phyloP scores from a whole-genome alignment of 1,139 yeast species.

The Pichia sp. region DNA sequence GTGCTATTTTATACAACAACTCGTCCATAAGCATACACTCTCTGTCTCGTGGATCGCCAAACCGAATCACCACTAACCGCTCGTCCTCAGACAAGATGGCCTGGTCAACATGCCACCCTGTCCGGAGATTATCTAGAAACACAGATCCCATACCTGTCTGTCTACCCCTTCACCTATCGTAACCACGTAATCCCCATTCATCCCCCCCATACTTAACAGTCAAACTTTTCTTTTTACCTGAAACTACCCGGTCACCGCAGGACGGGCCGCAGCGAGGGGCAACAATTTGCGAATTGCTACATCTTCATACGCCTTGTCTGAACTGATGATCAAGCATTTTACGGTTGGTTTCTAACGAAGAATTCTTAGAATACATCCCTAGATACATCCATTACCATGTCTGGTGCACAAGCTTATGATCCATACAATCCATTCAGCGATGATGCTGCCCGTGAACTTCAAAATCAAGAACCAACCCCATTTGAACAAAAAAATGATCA shows the following conservation, averaged over 20 bases:
- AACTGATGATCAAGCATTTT: no score
- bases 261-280: no score
- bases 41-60: constrained; percentile 72
- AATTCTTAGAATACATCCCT: no score
- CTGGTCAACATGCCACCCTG: constrained; percentile 99
- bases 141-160: constrained; percentile 12
- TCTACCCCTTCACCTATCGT: no score
- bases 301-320: no score
- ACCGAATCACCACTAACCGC: constrained; percentile 77
- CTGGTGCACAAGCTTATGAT: constrained; percentile 31
- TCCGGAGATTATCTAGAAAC: constrained; percentile 35
- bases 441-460: constrained; percentile 26
- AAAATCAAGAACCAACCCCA: constrained; percentile 14
- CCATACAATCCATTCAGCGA: constrained; percentile 32
- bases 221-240: no score
- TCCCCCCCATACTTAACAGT: neutral
- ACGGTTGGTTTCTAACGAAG: no score
- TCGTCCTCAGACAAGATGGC: constrained; percentile 85
- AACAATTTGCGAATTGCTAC: no score
- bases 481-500: constrained; percentile 8
- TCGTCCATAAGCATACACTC: constrained; percentile 93
- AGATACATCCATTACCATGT: constrained; percentile 18
- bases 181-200: no score
- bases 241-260: no score
- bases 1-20: constrained; percentile 69